Evolutionary conservation across 2,329 filamentous ascomycete genomes (phyloP).

Genomic region (Aspergillus quadrilineatus): DNA sequence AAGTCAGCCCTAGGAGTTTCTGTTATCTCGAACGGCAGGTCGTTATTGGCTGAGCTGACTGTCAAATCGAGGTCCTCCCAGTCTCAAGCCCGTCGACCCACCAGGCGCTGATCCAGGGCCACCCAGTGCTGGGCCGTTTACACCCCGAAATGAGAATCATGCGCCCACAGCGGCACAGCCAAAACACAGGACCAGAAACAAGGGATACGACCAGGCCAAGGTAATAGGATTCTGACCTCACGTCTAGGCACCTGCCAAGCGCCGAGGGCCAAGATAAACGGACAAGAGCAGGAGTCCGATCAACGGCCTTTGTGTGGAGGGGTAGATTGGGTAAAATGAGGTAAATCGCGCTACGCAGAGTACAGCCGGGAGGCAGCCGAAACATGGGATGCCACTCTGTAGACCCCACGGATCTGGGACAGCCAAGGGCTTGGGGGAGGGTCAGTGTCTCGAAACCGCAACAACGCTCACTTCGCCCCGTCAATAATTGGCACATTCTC

Average conservation of each 20-base stretch:
- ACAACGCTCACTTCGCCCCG: neutral
- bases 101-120: neutral
- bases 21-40: neutral
- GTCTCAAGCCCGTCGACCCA: neutral
- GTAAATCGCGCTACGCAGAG: neutral
- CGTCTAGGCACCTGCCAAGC: neutral
- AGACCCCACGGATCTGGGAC: slow-evolving; percentile 3
- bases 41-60: neutral
- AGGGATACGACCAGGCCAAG: neutral
- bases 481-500: no score
- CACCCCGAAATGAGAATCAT: neutral
- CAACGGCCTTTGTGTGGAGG: neutral
- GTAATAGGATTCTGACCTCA: neutral
- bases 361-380: neutral
- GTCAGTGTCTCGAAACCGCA: neutral
- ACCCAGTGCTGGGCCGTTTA: neutral
- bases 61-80: neutral
- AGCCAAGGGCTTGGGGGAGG: neutral
- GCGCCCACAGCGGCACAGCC: neutral
- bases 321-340: neutral
- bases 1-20: neutral
- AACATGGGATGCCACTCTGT: neutral
- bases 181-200: neutral
- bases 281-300: neutral
- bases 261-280: slow-evolving; percentile 2